Base-by-base conservation (phyloP, 2,329 filamentous ascomycete species). In the Cadophora malorum region DNA sequence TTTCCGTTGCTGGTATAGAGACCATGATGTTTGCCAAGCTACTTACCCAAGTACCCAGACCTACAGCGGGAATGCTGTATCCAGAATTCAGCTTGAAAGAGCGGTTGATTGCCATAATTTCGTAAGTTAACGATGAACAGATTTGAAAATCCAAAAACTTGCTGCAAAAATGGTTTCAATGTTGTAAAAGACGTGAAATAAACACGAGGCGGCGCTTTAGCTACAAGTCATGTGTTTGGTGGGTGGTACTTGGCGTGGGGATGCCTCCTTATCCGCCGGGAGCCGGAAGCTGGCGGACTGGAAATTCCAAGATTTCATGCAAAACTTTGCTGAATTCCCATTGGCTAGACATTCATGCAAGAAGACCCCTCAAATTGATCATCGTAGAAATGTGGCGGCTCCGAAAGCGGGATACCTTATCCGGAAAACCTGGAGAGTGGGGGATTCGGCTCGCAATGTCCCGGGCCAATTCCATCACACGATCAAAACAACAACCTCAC, bases 61-160 rank as follows among this genome's bases (percentile, higher is more conserved):
- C 80, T 47, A 81, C 73, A 55, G 79, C 79, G 19, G 80, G 80
- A 68, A 81, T 81, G 59, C 76, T 74, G 64, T 79, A 76, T 60
- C 79, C 79, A 31, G 79, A 80, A 69, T 80, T 81, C 45, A 81
- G 74, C 66, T 79, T 81, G 69, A 78, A 79, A 41, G 76, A 74
- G n/a, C 75, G 74, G 64, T 78, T 77, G 10, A 78, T 67, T 71
- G 79, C 76, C 78, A 80, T 79, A 45, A 33, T 66, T 52, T 25
- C 19, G 33, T 23, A 28, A 35, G 31, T 53, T 19, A 10, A 3
- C 9, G 19, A 12, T 1, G n/a, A 23, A 23, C 2, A 16, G 35
- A 14, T 25, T 16, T 49, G 31, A 45, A 2, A 49, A 8, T 47
- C 6, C 2, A 21, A n/a, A 9, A 8, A 14, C 19, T n/a, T 8